Evolutionary conservation across 305 asterid genomes (phyloP).

Genomic region (Fraxinus sp.): DNA sequence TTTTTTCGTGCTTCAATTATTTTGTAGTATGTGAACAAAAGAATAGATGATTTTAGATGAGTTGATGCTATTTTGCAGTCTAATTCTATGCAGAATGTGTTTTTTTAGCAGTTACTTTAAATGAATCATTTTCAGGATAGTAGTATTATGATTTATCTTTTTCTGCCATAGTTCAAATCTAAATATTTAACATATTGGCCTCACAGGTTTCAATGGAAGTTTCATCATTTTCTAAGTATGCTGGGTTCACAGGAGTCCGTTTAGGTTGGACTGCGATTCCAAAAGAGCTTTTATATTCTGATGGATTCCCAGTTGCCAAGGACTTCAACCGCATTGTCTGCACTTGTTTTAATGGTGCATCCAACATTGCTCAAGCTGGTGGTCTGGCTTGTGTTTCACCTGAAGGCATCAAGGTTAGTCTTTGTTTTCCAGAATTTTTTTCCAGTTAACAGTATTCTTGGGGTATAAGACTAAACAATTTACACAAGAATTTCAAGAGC

Average conservation of each 20-base stretch:
- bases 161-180: neutral
- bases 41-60: neutral
- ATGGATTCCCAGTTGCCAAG: conserved; percentile 90
- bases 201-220: conserved; percentile 95
- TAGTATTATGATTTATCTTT: neutral
- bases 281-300: conserved; percentile 74
- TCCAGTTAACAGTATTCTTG: neutral
- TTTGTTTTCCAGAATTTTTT: neutral
- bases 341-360: conserved; percentile 93
- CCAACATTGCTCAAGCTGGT: conserved; percentile 95
- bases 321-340: conserved; percentile 95
- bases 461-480: neutral
- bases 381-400: conserved; percentile 85
- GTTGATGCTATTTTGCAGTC: neutral
- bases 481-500: neutral
- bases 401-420: conserved; percentile 82
- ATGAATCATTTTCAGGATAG: neutral
- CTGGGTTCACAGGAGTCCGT: conserved; percentile 99
- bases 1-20: neutral
- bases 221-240: conserved; percentile 92
- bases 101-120: neutral
- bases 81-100: neutral
- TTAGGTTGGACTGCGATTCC: conserved; percentile 98
- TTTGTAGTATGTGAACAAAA: neutral
- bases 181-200: conserved; percentile 8